Evolutionary conservation across 768 basidiomycete genomes (phyloP).

Genomic region (Leccinellum albellum): DNA sequence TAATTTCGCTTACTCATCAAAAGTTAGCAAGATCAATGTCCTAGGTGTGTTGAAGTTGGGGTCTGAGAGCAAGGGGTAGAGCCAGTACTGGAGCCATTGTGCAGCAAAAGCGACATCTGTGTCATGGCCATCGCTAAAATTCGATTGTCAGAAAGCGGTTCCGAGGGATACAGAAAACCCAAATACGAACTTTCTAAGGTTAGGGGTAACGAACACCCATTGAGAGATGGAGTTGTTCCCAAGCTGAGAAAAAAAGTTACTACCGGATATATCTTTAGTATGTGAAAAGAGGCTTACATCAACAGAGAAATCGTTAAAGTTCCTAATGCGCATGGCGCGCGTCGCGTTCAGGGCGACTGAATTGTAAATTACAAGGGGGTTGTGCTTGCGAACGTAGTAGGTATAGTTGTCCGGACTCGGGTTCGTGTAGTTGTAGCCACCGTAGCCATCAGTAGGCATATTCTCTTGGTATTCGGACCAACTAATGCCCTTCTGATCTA

Average conservation of each 20-base stretch:
- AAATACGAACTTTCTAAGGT: constrained; percentile 34
- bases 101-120: constrained; percentile 47
- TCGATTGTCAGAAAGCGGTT: neutral
- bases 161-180: neutral
- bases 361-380: constrained; percentile 49
- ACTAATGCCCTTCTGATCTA: constrained; percentile 52
- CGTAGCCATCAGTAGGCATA: constrained; percentile 48
- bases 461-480: constrained; percentile 62
- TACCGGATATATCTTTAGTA: neutral
- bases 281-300: constrained; percentile 34
- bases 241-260: constrained; percentile 8
- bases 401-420: constrained; percentile 32
- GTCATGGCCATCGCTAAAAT: constrained; percentile 54
- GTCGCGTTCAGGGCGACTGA: constrained; percentile 40
- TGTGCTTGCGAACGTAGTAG: constrained; percentile 54
- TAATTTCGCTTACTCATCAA: constrained; percentile 48
- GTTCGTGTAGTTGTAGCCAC: constrained; percentile 35
- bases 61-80: constrained; percentile 48
- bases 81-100: constrained; percentile 47
- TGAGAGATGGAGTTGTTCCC: constrained; percentile 47
- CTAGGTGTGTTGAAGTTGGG: constrained; percentile 48
- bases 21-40: constrained; percentile 57
- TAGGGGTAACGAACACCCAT: constrained; percentile 61
- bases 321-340: constrained; percentile 45
- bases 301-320: constrained; percentile 59